Evolutionary conservation across 441 rosid genomes (phyloP).

Genomic region (Pelargonium myrrhifolium): DNA sequence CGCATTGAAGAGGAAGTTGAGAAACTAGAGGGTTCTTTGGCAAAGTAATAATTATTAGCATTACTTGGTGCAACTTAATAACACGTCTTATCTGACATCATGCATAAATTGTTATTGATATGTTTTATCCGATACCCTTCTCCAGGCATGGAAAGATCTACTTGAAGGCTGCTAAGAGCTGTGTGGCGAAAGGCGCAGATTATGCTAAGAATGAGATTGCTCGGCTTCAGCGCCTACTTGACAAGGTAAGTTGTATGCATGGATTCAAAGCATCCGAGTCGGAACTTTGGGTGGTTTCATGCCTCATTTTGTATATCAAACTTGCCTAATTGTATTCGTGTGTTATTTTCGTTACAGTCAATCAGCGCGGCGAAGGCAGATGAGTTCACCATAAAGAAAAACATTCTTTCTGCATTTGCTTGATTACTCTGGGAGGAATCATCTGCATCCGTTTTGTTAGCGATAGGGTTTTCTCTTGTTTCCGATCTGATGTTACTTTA

Average conservation of each 20-base stretch:
- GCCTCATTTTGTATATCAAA: no score
- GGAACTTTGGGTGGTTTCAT: not conserved
- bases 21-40: constrained; percentile 58
- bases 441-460: not conserved
- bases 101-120: not conserved
- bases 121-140: not conserved
- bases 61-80: not conserved
- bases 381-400: constrained; percentile 77
- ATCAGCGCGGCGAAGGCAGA: constrained; percentile 84
- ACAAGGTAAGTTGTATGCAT: constrained; percentile 41
- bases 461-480: no score
- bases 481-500: no score
- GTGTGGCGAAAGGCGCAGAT: constrained; percentile 66
- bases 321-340: not conserved
- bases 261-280: not conserved
- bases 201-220: constrained; percentile 68
- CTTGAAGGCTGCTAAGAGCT: constrained; percentile 58
- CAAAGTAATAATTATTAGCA: constrained; percentile 35
- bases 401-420: constrained; percentile 56
- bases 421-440: constrained; percentile 15
- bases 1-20: constrained; percentile 65
- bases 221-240: constrained; percentile 76
- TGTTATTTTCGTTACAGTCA: constrained; percentile 39
- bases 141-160: constrained; percentile 63
- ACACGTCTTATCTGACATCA: not conserved